Conservation (phyloP, 768 basidiomycete genomes). For the Serendipita sp. region DNA sequence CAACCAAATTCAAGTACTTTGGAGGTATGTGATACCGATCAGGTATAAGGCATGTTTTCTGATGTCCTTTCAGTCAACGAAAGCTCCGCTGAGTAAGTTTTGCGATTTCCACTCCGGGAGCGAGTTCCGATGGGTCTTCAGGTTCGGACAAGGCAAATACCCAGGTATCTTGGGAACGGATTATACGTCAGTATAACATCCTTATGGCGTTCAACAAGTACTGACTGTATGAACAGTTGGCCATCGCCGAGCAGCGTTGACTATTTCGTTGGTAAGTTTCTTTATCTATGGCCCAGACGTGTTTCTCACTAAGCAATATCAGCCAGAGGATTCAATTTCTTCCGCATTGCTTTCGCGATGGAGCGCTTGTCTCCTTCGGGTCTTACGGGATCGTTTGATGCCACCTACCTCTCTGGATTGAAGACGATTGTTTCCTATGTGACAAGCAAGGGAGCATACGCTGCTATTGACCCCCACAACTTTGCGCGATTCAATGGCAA, state of each 20-base stretch:
- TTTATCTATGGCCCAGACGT: background rate
- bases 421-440: conserved; percentile 42
- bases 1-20: conserved; percentile 47
- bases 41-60: background rate
- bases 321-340: conserved; percentile 40
- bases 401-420: conserved; percentile 36
- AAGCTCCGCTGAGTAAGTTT: conserved; percentile 41
- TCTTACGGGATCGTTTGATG: conserved; percentile 37
- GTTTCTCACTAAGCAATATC: conserved; percentile 29
- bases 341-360: conserved; percentile 45
- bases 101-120: conserved; percentile 35
- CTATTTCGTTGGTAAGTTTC: conserved; percentile 12
- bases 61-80: conserved; percentile 29
- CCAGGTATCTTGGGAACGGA: too few relatives aligned
- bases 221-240: conserved; percentile 18
- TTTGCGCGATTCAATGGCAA: conserved; percentile 43
- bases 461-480: conserved; percentile 41
- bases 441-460: conserved; percentile 44
- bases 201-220: too few relatives aligned
- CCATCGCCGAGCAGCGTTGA: conserved; percentile 29
- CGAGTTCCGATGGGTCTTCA: conserved; percentile 1
- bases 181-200: too few relatives aligned
- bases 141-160: background rate
- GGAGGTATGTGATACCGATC: conserved; percentile 19
- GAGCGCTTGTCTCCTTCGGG: conserved; percentile 42